phyloP scores from a whole-genome alignment of 192 early-diverging fungal species.

The Borealophlyctis nickersoniae region DNA sequence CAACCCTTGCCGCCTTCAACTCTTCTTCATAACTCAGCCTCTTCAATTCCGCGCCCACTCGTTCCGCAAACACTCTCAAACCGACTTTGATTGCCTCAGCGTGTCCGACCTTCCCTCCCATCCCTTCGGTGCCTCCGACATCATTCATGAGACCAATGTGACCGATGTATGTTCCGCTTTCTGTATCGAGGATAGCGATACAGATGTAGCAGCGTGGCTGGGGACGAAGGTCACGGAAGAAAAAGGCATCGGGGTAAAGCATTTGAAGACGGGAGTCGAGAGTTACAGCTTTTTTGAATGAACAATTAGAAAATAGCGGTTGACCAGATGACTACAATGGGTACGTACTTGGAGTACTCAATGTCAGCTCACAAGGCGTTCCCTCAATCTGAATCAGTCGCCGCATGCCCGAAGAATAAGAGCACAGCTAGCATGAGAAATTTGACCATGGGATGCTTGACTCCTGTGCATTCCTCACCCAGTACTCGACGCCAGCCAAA shows the following conservation, averaged over 20 bases:
- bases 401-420: too few species aligned
- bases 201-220: conserved; percentile 6
- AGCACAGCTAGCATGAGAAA: too few species aligned
- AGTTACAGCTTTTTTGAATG: neutral
- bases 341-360: neutral
- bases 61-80: conserved; percentile 17
- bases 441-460: too few species aligned
- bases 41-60: conserved; percentile 19
- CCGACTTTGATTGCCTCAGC: conserved; percentile 16
- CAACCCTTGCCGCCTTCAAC: neutral
- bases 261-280: neutral
- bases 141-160: conserved; percentile 15
- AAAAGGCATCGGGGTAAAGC: conserved; percentile 1
- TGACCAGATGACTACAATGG: neutral
- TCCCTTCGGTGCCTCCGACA: neutral
- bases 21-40: conserved; percentile 8
- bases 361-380: neutral
- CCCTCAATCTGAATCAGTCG: neutral
- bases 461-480: too few species aligned
- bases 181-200: conserved; percentile 10
- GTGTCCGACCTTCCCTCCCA: too few species aligned
- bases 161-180: conserved; percentile 13
- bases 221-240: conserved; percentile 3
- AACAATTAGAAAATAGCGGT: neutral
- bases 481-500: neutral